A percentile compares a stretch with the other conserved stretches of the same genome.
Evolutionary conservation across 2,329 filamentous ascomycete genomes (phyloP).

Genomic region (Triangularia verruculosa): DNA sequence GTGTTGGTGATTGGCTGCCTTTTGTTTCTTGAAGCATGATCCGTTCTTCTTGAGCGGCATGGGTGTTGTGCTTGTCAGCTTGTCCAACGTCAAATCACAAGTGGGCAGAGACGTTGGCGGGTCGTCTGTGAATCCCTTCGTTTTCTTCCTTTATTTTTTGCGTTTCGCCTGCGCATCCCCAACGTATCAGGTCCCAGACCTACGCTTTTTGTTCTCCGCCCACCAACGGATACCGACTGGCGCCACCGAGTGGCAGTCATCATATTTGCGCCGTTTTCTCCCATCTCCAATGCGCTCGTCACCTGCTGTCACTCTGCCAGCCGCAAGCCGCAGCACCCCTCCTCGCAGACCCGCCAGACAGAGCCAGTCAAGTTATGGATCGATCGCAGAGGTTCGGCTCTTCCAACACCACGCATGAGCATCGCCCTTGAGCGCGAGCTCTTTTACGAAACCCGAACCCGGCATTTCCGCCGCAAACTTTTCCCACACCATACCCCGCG

Average conservation of each 20-base stretch:
- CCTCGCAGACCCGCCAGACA: conserved; percentile 20
- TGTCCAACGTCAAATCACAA: conserved; percentile 18
- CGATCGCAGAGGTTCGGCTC: conserved; percentile 27
- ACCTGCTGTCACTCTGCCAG: conserved; percentile 20
- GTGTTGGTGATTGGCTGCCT: conserved; percentile 20
- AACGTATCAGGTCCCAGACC: conserved; percentile 15
- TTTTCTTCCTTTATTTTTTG: conserved; percentile 17
- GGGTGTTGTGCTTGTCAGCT: conserved; percentile 8
- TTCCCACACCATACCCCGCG: not conserved
- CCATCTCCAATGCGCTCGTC: conserved; percentile 25
- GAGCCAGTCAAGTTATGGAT: conserved; percentile 35
- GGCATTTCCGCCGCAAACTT: not conserved
- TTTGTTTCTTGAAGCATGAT: conserved; percentile 1
- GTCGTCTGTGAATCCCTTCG: conserved; percentile 20
- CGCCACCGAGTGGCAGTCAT: conserved; percentile 5
- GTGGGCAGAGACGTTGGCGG: conserved; percentile 5
- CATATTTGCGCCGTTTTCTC: conserved; percentile 2
- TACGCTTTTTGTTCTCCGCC: not conserved
- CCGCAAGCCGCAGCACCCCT: conserved; percentile 27
- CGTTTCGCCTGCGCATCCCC: conserved; percentile 12
- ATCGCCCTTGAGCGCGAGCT: conserved; percentile 26
- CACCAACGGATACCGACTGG: not conserved
- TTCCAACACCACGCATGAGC: conserved; percentile 32
- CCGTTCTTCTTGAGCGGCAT: conserved; percentile 13
- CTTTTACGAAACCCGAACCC: conserved; percentile 5